Percentiles rank a stretch among this genome's conserved stretches.
Evolutionary conservation across 129 eudicot species (phyloP).

Genomic region (Pseudognaphalium luteoalbum): DNA sequence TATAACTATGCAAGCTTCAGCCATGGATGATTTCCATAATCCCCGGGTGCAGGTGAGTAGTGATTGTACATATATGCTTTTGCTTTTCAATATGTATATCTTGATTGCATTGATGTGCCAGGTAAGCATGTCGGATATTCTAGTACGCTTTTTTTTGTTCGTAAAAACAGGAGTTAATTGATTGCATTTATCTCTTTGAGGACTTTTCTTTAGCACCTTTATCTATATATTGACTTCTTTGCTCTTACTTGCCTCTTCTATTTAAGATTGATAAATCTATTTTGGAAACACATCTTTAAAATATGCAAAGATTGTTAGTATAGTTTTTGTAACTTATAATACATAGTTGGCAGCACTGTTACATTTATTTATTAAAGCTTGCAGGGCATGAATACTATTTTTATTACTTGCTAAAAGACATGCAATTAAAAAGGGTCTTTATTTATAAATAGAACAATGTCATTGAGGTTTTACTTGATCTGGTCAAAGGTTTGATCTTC

Average conservation of each 20-base stretch:
- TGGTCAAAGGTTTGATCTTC: neutral
- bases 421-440: neutral
- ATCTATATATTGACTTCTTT: neutral
- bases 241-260: neutral
- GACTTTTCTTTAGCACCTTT: neutral
- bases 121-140: neutral
- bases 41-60: slow-evolving; percentile 92
- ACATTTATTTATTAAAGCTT: neutral
- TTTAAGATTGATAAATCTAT: neutral
- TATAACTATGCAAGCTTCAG: slow-evolving; percentile 37
- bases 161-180: neutral
- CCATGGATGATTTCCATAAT: slow-evolving; percentile 91
- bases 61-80: neutral
- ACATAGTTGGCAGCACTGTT: neutral
- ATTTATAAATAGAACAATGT: neutral
- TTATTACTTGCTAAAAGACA: neutral
- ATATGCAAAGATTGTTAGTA: neutral
- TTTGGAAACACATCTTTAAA: neutral
- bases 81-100: neutral
- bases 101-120: slow-evolving; percentile 12
- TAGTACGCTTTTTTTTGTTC: neutral
- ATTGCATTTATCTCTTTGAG: slow-evolving; percentile 1
- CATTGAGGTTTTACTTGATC: neutral
- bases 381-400: neutral
- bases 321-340: neutral